Evolutionary conservation across 2,329 filamentous ascomycete genomes (phyloP).

Genomic region (Neophaeococcomyces aloes): DNA sequence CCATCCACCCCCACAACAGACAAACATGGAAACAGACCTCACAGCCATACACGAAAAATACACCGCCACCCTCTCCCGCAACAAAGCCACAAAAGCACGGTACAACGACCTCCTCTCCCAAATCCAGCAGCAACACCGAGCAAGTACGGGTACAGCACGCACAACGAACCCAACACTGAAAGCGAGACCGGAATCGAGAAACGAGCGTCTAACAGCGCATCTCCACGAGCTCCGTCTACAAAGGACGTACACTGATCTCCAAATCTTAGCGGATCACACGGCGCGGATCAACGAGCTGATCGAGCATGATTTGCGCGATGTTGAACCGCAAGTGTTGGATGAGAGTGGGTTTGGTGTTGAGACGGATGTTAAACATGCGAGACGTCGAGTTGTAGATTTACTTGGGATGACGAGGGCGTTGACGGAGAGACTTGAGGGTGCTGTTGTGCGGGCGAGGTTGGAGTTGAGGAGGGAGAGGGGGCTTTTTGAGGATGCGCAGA

Average conservation of each 20-base stretch:
- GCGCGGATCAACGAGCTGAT: background rate
- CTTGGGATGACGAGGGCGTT: background rate
- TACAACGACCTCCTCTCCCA: no score
- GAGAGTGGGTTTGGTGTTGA: no score
- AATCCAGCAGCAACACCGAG: no score
- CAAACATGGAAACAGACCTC: no score
- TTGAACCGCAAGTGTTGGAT: background rate
- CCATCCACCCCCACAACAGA: no score
- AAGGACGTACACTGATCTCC: background rate
- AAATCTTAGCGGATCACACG: background rate
- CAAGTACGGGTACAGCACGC: background rate
- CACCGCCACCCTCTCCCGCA: no score
- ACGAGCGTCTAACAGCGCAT: background rate
- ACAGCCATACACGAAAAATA: no score
- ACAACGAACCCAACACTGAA: background rate
- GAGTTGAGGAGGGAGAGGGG: slow-evolving; percentile 9
- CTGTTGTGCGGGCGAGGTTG: slow-evolving; percentile 15
- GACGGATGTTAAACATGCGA: background rate
- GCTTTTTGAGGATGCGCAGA: slow-evolving; percentile 7
- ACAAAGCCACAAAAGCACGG: no score
- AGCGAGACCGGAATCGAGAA: background rate
- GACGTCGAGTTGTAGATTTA: background rate
- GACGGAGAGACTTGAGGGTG: slow-evolving; percentile 13
- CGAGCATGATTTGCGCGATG: background rate
- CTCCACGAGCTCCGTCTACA: background rate